Evolutionary conservation across 148 eudicot genomes (phyloP).

Genomic region (Limonium bicolor): DNA sequence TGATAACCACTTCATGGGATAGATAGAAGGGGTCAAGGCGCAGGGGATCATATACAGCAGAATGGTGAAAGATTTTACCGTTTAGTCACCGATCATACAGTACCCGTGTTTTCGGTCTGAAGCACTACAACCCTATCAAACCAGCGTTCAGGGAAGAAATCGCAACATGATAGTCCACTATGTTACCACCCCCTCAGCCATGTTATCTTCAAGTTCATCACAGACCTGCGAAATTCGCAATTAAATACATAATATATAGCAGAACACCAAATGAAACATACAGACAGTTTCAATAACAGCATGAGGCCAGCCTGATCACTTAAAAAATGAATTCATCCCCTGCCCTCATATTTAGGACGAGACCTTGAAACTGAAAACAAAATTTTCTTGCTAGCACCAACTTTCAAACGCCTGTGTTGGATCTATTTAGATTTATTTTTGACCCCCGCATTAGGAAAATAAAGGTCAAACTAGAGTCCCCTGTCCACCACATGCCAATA

Average conservation of each 20-base stretch:
- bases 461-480: too few relatives aligned
- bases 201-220: conserved; percentile 87
- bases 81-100: conserved; percentile 69
- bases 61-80: conserved; percentile 34
- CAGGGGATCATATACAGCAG: too few relatives aligned
- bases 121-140: conserved; percentile 86
- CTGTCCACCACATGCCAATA: too few relatives aligned
- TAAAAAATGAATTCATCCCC: too few relatives aligned
- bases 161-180: conserved; percentile 91
- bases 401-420: too few relatives aligned
- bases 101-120: conserved; percentile 72
- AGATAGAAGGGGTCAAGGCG: too few relatives aligned
- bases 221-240: conserved; percentile 40
- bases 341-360: too few relatives aligned
- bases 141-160: conserved; percentile 96
- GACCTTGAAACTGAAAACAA: too few relatives aligned
- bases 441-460: too few relatives aligned
- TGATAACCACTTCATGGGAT: background rate
- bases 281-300: background rate
- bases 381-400: too few relatives aligned
- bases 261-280: background rate
- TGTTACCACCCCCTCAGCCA: conserved; percentile 80
- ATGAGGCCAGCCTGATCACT: too few relatives aligned
- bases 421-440: too few relatives aligned
- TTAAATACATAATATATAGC: background rate